Evolutionary conservation across 345 rosid species (phyloP), one percentile per base, ranked within the genome.

Genomic region (Hirschfeldia incana): DNA sequence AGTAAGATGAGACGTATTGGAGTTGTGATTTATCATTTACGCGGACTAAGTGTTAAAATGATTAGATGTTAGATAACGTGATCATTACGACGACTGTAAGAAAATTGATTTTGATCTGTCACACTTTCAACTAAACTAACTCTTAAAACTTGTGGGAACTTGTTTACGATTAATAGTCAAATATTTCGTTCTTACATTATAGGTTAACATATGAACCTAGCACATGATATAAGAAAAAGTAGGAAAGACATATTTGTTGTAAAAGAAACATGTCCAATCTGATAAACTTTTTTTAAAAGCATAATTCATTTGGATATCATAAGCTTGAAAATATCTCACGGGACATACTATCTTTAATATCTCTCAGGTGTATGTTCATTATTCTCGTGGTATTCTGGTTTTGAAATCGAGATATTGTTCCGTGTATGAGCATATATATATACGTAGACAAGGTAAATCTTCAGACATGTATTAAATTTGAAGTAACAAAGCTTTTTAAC

Each of bases 41-140:
- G 65, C 34, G 64, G 78, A 75, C 26, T 44, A n/a, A 51, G 5
- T 66, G 6, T 66, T 9, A 10, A 64, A 17, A 63, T 21, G 49
- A 11, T 46, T 49, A 63, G 27, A 39, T 33, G 27, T 65, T 51
- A 21, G 57, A 51, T 51, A 51, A 51, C 16, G 15, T 46, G 55
- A 46, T 46, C 13, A 46, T 51, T 5, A 51, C 8, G 53, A 37
- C 37, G 2, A 27, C 27, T 65, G 55, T 33, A 65, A 51, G 0
- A 51, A 51, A 51, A 51, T 51, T 51, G 57, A n/a, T 21, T 51
- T 51, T 51, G 57, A 51, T n/a, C 57, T 51, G 55, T 51, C 57
- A 51, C 57, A 51, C 0, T 5, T n/a, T 6, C 57, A 51, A 8
- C n/a, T n/a, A 51, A 51, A 51, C 21, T n/a, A 15, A 51, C 57